Evolutionary conservation across 441 rosid species (phyloP).

Genomic region (Gossypium armourianum): DNA sequence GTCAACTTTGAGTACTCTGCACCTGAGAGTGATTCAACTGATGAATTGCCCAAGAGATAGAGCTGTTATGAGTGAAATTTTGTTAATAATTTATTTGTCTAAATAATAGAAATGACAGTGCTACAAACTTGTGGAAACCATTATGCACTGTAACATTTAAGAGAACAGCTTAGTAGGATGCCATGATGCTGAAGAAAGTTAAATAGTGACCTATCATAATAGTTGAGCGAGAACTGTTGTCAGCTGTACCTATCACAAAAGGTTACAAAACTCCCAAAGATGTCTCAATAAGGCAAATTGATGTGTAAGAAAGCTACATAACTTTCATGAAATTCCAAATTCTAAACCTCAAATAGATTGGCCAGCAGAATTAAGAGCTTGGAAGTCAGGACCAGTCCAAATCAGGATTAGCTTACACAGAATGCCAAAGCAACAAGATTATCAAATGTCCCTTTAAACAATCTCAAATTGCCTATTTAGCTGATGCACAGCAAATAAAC

Average conservation of each 20-base stretch:
- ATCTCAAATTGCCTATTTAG: neutral
- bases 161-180: slow-evolving; percentile 7
- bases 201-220: neutral
- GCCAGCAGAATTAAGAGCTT: neutral
- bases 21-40: slow-evolving; percentile 80
- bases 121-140: slow-evolving; percentile 11
- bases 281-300: neutral
- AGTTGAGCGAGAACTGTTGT: neutral
- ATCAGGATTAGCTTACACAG: neutral
- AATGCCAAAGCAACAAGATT: neutral
- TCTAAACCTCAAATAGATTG: neutral
- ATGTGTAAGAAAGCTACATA: neutral
- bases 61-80: slow-evolving; percentile 37
- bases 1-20: slow-evolving; percentile 87
- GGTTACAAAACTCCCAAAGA: neutral
- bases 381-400: neutral
- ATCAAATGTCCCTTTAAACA: neutral
- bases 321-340: slow-evolving; percentile 7
- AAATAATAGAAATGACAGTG: slow-evolving; percentile 10
- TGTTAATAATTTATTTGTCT: slow-evolving; percentile 8
- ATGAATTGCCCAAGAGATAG: slow-evolving; percentile 66
- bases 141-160: neutral
- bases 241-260: neutral
- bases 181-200: slow-evolving; percentile 1
- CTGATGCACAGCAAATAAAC: neutral